Evolutionary conservation across 345 rosid species (phyloP).

Genomic region (Trapa bicornis): DNA sequence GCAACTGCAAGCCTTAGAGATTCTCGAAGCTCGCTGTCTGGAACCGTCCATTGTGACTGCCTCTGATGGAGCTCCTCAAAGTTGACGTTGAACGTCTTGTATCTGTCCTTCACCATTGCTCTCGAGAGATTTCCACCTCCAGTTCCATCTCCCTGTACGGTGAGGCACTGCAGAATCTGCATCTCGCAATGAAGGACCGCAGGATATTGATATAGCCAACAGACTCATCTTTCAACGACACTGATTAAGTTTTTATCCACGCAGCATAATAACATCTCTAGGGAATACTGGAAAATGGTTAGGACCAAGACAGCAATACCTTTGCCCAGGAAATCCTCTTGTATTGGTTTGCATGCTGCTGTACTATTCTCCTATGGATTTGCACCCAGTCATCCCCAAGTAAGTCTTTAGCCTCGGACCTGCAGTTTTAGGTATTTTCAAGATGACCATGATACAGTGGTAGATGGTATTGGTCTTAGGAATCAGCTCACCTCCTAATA

Average conservation of each 20-base stretch:
- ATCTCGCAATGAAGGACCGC: conserved; percentile 5
- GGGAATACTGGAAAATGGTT: neutral
- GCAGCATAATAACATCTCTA: neutral
- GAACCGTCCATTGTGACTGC: conserved; percentile 97
- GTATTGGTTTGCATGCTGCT: conserved; percentile 94
- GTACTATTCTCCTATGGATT: conserved; percentile 87
- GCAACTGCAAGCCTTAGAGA: conserved; percentile 94
- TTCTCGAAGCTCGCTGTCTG: conserved; percentile 86
- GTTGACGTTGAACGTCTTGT: conserved; percentile 70
- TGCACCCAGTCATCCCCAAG: conserved; percentile 99
- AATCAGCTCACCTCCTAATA: conserved; percentile 53
- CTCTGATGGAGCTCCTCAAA: conserved; percentile 90
- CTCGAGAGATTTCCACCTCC: conserved; percentile 43
- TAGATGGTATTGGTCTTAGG: neutral
- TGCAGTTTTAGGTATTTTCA: conserved; percentile 15
- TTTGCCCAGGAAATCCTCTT: conserved; percentile 97
- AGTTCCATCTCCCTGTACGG: conserved; percentile 43
- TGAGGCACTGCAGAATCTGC: conserved; percentile 89
- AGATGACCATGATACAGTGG: neutral
- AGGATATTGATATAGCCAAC: neutral
- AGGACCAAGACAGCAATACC: conserved; percentile 24
- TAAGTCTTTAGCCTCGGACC: conserved; percentile 94
- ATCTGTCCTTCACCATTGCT: conserved; percentile 75
- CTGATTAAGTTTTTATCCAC: neutral
- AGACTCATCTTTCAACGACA: too few species aligned